These are phyloP conservation scores for Trypanosoma rangeli DNA, from an alignment of 208 protist species.

Conservation along the genomic window DNA sequence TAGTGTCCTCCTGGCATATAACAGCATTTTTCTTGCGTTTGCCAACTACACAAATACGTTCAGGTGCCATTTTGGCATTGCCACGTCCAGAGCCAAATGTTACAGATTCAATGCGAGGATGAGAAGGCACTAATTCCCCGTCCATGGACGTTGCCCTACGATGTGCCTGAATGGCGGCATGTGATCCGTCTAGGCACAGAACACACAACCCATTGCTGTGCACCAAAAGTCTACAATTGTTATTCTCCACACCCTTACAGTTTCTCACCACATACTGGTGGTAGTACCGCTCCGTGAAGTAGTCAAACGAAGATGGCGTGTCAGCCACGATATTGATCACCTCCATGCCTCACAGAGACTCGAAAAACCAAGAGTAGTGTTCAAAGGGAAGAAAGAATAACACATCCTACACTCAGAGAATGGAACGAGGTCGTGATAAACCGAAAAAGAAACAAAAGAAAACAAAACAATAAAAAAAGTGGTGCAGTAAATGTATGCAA, in stretches of 20 bases:
- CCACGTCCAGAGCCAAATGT: conserved; percentile 47
- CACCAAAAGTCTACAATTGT: conserved; percentile 76
- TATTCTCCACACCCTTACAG: conserved; percentile 60
- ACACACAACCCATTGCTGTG: conserved; percentile 88
- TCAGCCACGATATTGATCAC: neutral
- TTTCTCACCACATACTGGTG: conserved; percentile 69
- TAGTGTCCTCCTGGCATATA: conserved; percentile 80
- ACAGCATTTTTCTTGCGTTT: conserved; percentile 87
- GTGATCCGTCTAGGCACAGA: conserved; percentile 71
- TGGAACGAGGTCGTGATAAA: neutral
- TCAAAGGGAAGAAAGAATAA: neutral
- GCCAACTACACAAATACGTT: conserved; percentile 63
- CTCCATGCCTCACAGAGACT: neutral
- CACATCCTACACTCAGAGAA: neutral
- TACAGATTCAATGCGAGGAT: conserved; percentile 22
- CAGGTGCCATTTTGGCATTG: conserved; percentile 44
- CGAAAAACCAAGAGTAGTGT: neutral
- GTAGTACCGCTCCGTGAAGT: conserved; percentile 81
- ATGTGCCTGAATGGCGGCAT: conserved; percentile 33
- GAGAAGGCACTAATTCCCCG: neutral
- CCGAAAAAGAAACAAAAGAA: conserved; percentile 1
- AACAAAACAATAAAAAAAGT: conserved; percentile 11
- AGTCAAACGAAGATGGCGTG: conserved; percentile 61
- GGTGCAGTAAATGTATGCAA: neutral
- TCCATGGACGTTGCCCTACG: neutral